phyloP scores from a whole-genome alignment of 2,329 filamentous ascomycete species.

The Akanthomyces lecanii region DNA sequence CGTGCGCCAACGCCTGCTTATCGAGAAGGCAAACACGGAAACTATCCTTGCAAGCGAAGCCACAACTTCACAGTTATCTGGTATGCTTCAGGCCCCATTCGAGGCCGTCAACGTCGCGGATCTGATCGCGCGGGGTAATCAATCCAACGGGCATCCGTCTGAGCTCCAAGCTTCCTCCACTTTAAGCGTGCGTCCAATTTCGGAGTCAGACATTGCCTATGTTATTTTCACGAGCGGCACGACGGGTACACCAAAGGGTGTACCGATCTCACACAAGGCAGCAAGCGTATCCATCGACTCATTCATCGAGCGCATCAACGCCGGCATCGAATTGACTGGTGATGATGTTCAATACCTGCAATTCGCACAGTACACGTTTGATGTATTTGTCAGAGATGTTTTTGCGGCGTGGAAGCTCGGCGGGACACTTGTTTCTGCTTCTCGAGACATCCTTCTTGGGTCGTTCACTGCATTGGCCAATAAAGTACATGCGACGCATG shows the following conservation, averaged over 20 bases:
- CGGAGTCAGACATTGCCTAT: slow-evolving; percentile 3
- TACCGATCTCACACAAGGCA: slow-evolving; percentile 1
- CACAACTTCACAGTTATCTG: not conserved
- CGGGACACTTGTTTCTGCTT: slow-evolving; percentile 5
- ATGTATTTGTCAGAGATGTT: slow-evolving; percentile 2
- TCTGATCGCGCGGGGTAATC: not conserved
- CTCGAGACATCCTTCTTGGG: slow-evolving; percentile 3
- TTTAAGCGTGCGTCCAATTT: not conserved
- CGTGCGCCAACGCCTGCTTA: not conserved
- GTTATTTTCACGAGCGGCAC: slow-evolving; percentile 6
- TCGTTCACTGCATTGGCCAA: slow-evolving; percentile 2
- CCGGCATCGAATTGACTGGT: slow-evolving; percentile 2
- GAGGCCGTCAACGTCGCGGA: slow-evolving; percentile 1
- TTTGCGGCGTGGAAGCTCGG: slow-evolving; percentile 8
- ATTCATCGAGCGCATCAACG: slow-evolving; percentile 1
- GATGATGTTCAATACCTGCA: not conserved
- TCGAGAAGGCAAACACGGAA: slow-evolving; percentile 1
- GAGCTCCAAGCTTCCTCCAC: not conserved
- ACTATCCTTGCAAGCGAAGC: not conserved
- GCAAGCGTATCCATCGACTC: slow-evolving; percentile 4
- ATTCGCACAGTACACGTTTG: slow-evolving; percentile 7
- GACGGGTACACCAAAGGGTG: not conserved
- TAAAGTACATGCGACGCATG: not conserved
- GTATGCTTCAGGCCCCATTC: not conserved
- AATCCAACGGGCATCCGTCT: not conserved